Evolutionary conservation across 163 green algal species (phyloP).

Genomic region (Coccomyxa subellipsoidea): DNA sequence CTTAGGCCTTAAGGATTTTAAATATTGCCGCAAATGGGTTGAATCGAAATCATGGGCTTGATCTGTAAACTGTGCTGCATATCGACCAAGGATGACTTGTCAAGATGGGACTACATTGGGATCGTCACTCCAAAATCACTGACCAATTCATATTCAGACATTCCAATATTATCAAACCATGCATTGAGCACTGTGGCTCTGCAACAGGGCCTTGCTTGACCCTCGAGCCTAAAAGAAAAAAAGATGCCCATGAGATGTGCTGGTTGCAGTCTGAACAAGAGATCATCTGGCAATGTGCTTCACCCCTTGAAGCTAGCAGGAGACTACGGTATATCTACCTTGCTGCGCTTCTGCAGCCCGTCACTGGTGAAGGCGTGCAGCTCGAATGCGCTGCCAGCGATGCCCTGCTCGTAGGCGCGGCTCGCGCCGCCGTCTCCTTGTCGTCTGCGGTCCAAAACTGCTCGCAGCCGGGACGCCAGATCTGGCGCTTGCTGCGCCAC

Average conservation of each 20-base stretch:
- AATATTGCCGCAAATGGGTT: background rate
- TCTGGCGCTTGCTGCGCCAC: conserved; percentile 12
- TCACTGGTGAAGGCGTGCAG: conserved; percentile 31
- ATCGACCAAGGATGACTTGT: background rate
- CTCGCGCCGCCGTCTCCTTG: conserved; percentile 9
- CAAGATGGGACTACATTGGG: too few species aligned
- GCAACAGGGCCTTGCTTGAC: too few species aligned
- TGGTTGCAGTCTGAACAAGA: background rate
- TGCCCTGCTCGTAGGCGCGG: conserved; percentile 17
- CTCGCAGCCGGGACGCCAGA: conserved; percentile 11
- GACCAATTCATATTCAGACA: too few species aligned
- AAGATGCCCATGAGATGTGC: background rate
- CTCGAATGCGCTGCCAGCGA: background rate
- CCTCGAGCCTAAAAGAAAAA: too few species aligned
- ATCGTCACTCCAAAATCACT: too few species aligned
- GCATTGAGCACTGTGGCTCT: too few species aligned
- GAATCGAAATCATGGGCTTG: background rate
- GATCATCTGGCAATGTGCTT: background rate
- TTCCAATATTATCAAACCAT: too few species aligned
- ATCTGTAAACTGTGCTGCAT: background rate
- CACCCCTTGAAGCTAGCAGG: too few species aligned
- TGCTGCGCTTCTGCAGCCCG: conserved; percentile 7
- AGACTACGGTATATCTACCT: too few species aligned
- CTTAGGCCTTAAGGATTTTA: background rate
- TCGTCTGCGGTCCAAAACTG: conserved; percentile 9